Percentiles rank a stretch among this genome's conserved stretches.
These are phyloP conservation scores for Leccinellum luteum DNA, from an alignment of 768 basidiomycete genomes.

Conservation along the genomic window DNA sequence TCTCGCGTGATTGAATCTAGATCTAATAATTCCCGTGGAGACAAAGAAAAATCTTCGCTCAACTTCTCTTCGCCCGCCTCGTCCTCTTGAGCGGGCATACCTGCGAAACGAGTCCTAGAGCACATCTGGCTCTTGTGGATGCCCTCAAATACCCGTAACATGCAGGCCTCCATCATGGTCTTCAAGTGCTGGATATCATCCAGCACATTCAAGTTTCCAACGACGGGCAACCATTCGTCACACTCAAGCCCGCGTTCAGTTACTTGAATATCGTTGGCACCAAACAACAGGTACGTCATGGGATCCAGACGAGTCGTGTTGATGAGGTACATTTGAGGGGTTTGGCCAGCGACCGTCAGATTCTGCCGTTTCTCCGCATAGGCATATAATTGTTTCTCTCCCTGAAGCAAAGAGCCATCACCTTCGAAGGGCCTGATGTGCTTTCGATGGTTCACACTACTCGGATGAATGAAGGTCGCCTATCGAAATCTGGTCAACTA, in stretches of 20 bases:
- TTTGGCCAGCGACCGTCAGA: conserved; percentile 45
- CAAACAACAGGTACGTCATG: conserved; percentile 88
- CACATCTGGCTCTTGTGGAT: conserved; percentile 45
- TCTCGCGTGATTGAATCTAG: conserved; percentile 72
- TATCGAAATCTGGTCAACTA: conserved; percentile 30
- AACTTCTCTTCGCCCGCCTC: conserved; percentile 56
- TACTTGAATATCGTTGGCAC: conserved; percentile 74
- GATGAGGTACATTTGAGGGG: conserved; percentile 66
- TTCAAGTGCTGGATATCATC: conserved; percentile 86
- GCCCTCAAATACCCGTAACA: conserved; percentile 90
- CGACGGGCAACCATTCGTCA: conserved; percentile 87
- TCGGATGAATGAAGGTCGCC: conserved; percentile 78
- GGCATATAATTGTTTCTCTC: conserved; percentile 76
- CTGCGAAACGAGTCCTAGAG: conserved; percentile 29
- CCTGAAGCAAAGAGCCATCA: conserved; percentile 18
- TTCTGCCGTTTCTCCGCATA: conserved; percentile 85
- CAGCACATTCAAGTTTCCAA: conserved; percentile 67
- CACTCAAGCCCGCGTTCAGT: conserved; percentile 75
- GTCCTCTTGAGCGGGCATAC: conserved; percentile 40
- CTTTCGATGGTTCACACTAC: conserved; percentile 80
- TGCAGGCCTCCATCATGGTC: conserved; percentile 72
- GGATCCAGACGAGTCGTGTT: conserved; percentile 85
- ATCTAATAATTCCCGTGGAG: conserved; percentile 68
- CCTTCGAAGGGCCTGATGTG: conserved; percentile 29
- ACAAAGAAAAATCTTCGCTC: conserved; percentile 50